A percentile compares a stretch with the other conserved stretches of the same genome.
Conservation (phyloP, 441 rosid genomes). For the Croton laevigatus region DNA sequence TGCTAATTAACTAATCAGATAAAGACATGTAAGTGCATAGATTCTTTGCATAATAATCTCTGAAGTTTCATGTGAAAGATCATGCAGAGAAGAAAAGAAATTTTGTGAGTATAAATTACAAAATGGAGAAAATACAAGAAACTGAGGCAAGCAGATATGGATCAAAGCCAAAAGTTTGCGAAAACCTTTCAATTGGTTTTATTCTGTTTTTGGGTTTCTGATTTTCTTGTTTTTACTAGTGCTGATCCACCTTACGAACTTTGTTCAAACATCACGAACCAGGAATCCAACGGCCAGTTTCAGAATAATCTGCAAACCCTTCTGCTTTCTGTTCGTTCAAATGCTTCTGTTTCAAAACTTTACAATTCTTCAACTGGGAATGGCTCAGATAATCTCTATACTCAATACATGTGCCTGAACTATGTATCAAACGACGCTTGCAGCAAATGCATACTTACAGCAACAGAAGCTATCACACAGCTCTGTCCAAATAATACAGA, state of each 20-base stretch:
- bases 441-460: background rate
- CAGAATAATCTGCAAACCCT: constrained; percentile 22
- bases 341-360: constrained; percentile 25
- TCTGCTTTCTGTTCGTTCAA: constrained; percentile 17
- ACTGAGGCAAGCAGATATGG: constrained; percentile 17
- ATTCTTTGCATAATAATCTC: too few relatives aligned
- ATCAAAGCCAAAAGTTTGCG: background rate
- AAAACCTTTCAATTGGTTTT: constrained; percentile 16
- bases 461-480: constrained; percentile 14
- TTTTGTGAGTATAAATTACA: background rate
- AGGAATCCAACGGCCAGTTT: constrained; percentile 13
- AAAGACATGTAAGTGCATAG: too few relatives aligned
- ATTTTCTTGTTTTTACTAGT: constrained; percentile 16
- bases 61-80: background rate
- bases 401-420: constrained; percentile 37
- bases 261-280: constrained; percentile 22
- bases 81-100: background rate
- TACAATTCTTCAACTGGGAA: constrained; percentile 26
- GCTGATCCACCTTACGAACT: constrained; percentile 34
- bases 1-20: too few relatives aligned
- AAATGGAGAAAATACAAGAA: background rate
- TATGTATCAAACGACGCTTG: constrained; percentile 21
- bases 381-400: constrained; percentile 25
- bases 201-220: constrained; percentile 3
- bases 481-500: constrained; percentile 21